Evolutionary conservation across 257 asterid genomes (phyloP), one percentile per base, ranked within the genome.

Genomic region (Solanum dulcamara): DNA sequence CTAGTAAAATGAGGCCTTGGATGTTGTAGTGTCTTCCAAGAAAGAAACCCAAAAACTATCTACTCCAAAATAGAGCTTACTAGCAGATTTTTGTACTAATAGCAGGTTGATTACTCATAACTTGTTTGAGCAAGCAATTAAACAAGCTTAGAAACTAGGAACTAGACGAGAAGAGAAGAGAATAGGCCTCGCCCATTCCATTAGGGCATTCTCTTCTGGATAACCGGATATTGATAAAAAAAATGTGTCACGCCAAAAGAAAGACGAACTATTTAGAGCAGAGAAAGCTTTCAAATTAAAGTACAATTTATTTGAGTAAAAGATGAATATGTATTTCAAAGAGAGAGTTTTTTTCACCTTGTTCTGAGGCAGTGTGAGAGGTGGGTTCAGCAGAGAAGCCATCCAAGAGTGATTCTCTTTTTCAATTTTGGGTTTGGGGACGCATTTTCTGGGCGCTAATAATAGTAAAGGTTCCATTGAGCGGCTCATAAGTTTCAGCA

Each of bases 341-440:
- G 67, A 26, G 9, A 26, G 48, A 42, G 5, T 30, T n/a, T 38
- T 38, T 38, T 38, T 66, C 88, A 92, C 94, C 94, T 92, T 91
- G 87, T 85, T 90, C 48, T 75, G 83, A 60, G 89, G 91, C 79
- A 90, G 85, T 81, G 87, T 89, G 53, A 89, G 89, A 68, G 93
- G 86, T 84, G 95, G 91, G 88, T 66, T 89, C 80, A 90, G 89
- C 44, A 93, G 87, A 90, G 94, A 91, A 90, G 96, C 96, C 97
- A 92, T 93, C 86, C 84, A 40, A 53, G 59, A 71, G 28, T 32
- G 79, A 51, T 57, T 14, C 28, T 42, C 2, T 38, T 28, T 50
- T 7, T 35, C 48, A 48, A 44, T 48, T 55, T 67, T 55, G 51
- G 17, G 26, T 38, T 40, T n/a, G n/a, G n/a, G n/a, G n/a, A n/a